Conservation (phyloP, 257 asterid genomes). For the Solanum clarkiae region DNA sequence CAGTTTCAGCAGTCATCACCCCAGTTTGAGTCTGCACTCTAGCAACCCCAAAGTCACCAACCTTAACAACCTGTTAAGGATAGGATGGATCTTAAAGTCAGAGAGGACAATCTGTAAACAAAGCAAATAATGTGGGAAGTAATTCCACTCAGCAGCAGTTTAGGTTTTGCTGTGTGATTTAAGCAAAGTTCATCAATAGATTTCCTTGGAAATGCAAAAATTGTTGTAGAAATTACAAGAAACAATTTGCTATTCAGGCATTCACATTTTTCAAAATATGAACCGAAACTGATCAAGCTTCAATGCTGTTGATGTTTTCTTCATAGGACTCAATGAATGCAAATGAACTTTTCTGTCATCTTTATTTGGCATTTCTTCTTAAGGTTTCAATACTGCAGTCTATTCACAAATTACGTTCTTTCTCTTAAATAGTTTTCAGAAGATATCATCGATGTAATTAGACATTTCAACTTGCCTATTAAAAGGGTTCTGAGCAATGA, state of each 20-base stretch:
- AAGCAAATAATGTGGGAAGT: not conserved
- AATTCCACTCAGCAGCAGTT: not conserved
- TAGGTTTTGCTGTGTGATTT: not conserved
- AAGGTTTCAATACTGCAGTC: not conserved
- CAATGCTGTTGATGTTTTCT: not conserved
- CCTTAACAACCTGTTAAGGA: constrained; percentile 68
- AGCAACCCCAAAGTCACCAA: constrained; percentile 98
- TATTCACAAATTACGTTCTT: not conserved
- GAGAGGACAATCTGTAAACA: not conserved
- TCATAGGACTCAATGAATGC: not conserved
- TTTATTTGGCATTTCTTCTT: not conserved
- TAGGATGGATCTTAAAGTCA: not conserved
- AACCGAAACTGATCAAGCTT: not conserved
- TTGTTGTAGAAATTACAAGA: not conserved
- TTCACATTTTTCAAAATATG: not conserved
- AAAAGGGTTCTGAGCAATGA: not conserved
- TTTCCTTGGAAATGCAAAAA: not conserved
- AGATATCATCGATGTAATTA: not conserved
- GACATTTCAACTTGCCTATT: not conserved
- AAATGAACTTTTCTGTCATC: not conserved
- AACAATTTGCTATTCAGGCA: not conserved
- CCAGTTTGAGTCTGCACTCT: constrained; percentile 85
- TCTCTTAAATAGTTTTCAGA: not conserved
- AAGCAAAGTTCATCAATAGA: not conserved
- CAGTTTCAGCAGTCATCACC: constrained; percentile 98